Base-by-base conservation (phyloP, 2,329 filamentous ascomycete genomes). In the Aspergillus thermomutatus region DNA sequence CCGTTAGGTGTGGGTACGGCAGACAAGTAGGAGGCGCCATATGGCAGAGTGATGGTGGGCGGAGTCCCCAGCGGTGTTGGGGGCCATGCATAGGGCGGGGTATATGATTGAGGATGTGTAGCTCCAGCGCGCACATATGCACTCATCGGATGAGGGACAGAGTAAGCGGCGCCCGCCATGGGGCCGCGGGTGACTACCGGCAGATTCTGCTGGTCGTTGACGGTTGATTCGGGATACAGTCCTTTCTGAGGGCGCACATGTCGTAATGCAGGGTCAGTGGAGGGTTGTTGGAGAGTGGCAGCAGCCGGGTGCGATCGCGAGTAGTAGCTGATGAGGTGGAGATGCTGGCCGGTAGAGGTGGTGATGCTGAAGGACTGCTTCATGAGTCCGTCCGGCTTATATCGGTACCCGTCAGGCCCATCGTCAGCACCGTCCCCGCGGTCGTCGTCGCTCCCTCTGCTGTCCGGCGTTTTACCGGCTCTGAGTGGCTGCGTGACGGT, bases 311-410 rank as follows among this genome's bases (percentile, higher is more conserved):
- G 86, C 27, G 90, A 90, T 55, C 92, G 85, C 3, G 92, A 89
- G 75, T 92, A 97, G 78, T 99, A 99, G 67, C 93, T 97, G 77
- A 99, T 99, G 52, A 99, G 83, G 77, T 99, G 94, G 1, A 99
- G 86, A 72, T 97, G 94, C 68, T 97, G 92, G 63, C 91, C 85
- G 40, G 83, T 87, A 1, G 90, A 91, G 1, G 94, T 97, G 23
- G 92, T 97, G 77, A 99, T 97, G 78, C 93, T 97, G 82, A 97
- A 99, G 0, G 94, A 97, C 77, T 99, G 94, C 83, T 99, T 99
- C 92, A 97, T 97, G 3, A 99, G 83, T 0, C 94, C 94, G 68
- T 99, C 94, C 9, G 89, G 90, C 81, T 97, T 99, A 78, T 96
- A 96, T 62, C 91, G 83, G 74, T 96, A 96, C 45, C 92, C 92